A percentile compares a stretch with the other conserved stretches of the same genome.
phyloP scores from a whole-genome alignment of 179 eudicot genomes.

The Carnegiea gigantea region DNA sequence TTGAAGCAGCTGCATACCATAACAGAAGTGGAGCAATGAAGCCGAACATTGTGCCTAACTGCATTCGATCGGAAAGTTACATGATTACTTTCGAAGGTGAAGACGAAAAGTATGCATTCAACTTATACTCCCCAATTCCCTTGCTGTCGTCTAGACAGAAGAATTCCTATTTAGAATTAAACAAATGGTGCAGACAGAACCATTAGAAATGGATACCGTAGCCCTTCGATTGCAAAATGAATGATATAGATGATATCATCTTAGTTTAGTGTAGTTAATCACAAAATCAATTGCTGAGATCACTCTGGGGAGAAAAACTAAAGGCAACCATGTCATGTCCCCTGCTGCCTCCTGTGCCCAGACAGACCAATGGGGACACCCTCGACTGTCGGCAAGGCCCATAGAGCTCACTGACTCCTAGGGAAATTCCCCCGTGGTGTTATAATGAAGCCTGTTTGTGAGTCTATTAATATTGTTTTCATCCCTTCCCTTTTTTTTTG shows the following conservation, averaged over 20 bases:
- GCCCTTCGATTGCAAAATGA: too few relatives aligned
- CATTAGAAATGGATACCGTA: too few relatives aligned
- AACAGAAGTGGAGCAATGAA: constrained; percentile 79
- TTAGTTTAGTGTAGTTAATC: neutral
- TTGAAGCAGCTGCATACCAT: constrained; percentile 74
- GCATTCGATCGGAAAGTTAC: constrained; percentile 94
- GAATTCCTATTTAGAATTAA: neutral
- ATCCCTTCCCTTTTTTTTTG: too few relatives aligned
- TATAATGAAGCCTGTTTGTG: too few relatives aligned
- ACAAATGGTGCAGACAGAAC: neutral
- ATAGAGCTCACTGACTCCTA: too few relatives aligned
- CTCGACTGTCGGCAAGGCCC: too few relatives aligned
- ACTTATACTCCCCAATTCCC: constrained; percentile 4
- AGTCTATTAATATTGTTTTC: too few relatives aligned
- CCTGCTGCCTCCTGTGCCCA: neutral
- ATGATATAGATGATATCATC: neutral
- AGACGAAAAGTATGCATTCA: constrained; percentile 83
- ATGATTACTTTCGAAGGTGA: constrained; percentile 96
- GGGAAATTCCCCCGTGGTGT: too few relatives aligned
- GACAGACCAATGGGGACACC: too few relatives aligned
- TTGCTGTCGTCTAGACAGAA: neutral
- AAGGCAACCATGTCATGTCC: neutral
- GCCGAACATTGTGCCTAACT: constrained; percentile 78
- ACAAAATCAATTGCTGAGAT: neutral
- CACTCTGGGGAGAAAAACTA: neutral